A percentile compares a stretch with the other conserved stretches of the same genome.
Conservation (phyloP, 2,329 filamentous ascomycete species). For the Fusarium newnesense region DNA sequence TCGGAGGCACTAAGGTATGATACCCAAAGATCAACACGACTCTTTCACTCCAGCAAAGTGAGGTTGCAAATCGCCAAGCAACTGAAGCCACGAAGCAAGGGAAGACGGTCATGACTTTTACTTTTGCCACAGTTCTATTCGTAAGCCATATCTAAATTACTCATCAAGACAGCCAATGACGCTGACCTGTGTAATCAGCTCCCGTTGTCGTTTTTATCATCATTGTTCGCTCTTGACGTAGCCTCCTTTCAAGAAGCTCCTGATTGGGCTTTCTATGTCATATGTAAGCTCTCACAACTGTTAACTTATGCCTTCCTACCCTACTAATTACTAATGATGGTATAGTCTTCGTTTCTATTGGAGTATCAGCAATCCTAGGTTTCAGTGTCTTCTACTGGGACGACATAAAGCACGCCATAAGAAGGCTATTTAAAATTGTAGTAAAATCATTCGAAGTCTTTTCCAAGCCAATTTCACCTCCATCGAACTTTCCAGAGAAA, state of each 20-base stretch:
- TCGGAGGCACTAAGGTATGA: too few species aligned
- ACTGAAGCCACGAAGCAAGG: background rate
- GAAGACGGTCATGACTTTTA: background rate
- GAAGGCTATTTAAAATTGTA: too few species aligned
- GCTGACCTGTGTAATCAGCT: background rate
- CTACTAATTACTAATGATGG: background rate
- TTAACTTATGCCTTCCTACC: background rate
- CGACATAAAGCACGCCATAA: background rate
- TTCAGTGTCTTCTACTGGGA: background rate
- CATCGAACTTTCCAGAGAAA: too few species aligned
- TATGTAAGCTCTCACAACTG: background rate
- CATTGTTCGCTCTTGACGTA: background rate
- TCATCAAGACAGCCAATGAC: background rate
- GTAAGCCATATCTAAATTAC: background rate
- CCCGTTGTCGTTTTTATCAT: background rate
- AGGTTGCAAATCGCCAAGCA: background rate
- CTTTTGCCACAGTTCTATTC: background rate
- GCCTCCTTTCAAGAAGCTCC: background rate
- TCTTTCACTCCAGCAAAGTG: conserved; percentile 23
- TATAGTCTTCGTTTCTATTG: background rate
- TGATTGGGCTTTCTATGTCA: background rate
- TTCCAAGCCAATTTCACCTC: too few species aligned
- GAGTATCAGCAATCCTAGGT: background rate
- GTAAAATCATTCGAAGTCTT: too few species aligned
- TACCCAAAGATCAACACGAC: conserved; percentile 16